These are phyloP conservation scores for Lagenidium sp. DNA, from an alignment of 352 stramenopile species.

Conservation along the genomic window DNA sequence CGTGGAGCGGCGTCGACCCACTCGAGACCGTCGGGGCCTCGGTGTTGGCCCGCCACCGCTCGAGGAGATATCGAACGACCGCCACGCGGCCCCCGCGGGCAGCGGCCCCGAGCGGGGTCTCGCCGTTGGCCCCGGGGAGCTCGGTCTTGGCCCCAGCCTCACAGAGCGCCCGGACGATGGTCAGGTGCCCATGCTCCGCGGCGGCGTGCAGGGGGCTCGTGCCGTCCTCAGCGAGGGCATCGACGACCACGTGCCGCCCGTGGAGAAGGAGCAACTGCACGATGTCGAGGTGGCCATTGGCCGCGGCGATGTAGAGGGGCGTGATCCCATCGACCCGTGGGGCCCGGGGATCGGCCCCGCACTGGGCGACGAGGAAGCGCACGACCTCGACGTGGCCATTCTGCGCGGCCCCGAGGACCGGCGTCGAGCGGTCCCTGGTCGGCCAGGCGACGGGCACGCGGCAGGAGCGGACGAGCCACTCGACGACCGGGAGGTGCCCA, in stretches of 20 bases:
- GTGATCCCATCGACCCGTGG: conserved; percentile 2
- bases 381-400: background rate
- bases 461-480: background rate
- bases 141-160: conserved; percentile 6
- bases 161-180: conserved; percentile 7
- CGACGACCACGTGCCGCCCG: background rate
- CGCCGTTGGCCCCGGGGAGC: conserved; percentile 1
- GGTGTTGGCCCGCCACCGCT: conserved; percentile 5
- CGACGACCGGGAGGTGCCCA: background rate
- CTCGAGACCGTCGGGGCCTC: conserved; percentile 9
- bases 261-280: conserved; percentile 45
- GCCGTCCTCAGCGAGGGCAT: conserved; percentile 2
- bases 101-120: conserved; percentile 6
- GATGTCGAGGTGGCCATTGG: conserved; percentile 9
- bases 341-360: background rate
- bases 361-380: background rate
- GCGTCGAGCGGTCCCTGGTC: background rate
- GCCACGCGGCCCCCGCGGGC: conserved; percentile 1
- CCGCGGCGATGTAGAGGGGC: conserved; percentile 5
- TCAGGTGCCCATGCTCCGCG: conserved; percentile 6
- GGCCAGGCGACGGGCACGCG: background rate
- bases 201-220: conserved; percentile 6
- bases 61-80: conserved; percentile 4
- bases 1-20: conserved; percentile 10
- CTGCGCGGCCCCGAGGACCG: background rate